These are phyloP conservation scores for Kurtzmaniella quercitrusa DNA, from an alignment of 1,139 yeast genomes.

Conservation along the genomic window DNA sequence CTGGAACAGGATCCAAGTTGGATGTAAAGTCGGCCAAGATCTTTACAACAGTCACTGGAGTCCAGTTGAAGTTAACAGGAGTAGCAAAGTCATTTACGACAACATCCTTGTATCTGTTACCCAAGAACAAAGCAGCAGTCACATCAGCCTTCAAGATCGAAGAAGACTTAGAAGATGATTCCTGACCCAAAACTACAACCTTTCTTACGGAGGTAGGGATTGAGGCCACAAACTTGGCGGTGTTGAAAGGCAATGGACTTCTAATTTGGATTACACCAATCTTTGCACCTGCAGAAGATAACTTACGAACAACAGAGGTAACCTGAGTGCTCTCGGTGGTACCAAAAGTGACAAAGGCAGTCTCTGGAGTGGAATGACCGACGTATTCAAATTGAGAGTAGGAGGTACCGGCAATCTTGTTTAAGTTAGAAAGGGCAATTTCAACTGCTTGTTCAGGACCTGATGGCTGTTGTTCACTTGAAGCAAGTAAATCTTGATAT, in stretches of 20 bases:
- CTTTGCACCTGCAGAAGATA: conserved; percentile 25
- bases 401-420: conserved; percentile 52
- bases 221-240: conserved; percentile 50
- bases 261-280: conserved; percentile 71
- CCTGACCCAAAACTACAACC: conserved; percentile 65
- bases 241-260: conserved; percentile 74
- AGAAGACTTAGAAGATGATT: conserved; percentile 21
- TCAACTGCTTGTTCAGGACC: conserved; percentile 37
- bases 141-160: conserved; percentile 63
- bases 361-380: conserved; percentile 59
- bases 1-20: conserved; percentile 22
- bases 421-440: conserved; percentile 47
- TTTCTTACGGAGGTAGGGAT: conserved; percentile 59
- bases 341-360: conserved; percentile 77
- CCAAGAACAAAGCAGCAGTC: conserved; percentile 64
- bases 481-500: conserved; percentile 34
- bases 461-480: conserved; percentile 18
- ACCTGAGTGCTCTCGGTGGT: conserved; percentile 61
- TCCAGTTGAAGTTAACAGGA: conserved; percentile 53
- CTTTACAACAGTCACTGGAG: conserved; percentile 50
- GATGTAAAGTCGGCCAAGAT: conserved; percentile 43
- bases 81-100: conserved; percentile 51
- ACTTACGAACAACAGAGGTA: conserved; percentile 36
- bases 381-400: conserved; percentile 68
- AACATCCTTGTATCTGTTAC: conserved; percentile 37